Percentiles rank a stretch among this genome's conserved stretches.
Evolutionary conservation across 768 basidiomycete genomes (phyloP).

Genomic region (Boletus bicolor): DNA sequence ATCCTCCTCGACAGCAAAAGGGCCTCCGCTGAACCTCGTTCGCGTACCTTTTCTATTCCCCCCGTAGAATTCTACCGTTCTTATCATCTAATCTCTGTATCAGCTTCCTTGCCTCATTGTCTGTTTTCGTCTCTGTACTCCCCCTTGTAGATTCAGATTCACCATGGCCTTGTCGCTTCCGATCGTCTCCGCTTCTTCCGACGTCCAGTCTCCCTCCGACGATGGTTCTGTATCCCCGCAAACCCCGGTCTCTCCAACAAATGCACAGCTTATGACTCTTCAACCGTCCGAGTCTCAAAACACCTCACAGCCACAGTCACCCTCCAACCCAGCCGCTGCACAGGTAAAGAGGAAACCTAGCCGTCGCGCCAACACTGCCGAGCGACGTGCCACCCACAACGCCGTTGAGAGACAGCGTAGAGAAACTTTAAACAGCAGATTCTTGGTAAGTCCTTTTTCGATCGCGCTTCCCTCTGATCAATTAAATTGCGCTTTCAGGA

Average conservation of each 20-base stretch:
- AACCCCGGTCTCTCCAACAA: constrained; percentile 46
- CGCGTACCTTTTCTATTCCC: constrained; percentile 39
- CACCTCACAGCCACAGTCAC: constrained; percentile 21
- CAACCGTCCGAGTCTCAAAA: constrained; percentile 26
- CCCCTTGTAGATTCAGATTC: constrained; percentile 15
- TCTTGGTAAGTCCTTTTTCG: constrained; percentile 57
- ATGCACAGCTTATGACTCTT: constrained; percentile 35
- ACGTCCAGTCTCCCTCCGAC: constrained; percentile 40
- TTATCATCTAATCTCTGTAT: constrained; percentile 16
- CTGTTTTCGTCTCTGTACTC: constrained; percentile 10
- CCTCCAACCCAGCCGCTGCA: constrained; percentile 24
- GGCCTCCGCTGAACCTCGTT: constrained; percentile 42
- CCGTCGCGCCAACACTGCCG: constrained; percentile 92
- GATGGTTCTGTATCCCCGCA: constrained; percentile 44
- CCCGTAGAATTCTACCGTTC: constrained; percentile 26
- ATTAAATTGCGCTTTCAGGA: constrained; percentile 47
- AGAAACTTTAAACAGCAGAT: constrained; percentile 90
- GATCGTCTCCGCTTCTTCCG: constrained; percentile 37
- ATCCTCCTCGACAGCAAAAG: constrained; percentile 25
- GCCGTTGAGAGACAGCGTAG: constrained; percentile 92
- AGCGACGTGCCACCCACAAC: constrained; percentile 94
- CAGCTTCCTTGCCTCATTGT: background rate
- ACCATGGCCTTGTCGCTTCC: constrained; percentile 40
- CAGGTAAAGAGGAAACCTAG: constrained; percentile 76
- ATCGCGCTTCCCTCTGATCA: constrained; percentile 8